A percentile compares a stretch with the other conserved stretches of the same genome.
phyloP scores from a whole-genome alignment of 768 basidiomycete species.

The Naganishia friedmannii region DNA sequence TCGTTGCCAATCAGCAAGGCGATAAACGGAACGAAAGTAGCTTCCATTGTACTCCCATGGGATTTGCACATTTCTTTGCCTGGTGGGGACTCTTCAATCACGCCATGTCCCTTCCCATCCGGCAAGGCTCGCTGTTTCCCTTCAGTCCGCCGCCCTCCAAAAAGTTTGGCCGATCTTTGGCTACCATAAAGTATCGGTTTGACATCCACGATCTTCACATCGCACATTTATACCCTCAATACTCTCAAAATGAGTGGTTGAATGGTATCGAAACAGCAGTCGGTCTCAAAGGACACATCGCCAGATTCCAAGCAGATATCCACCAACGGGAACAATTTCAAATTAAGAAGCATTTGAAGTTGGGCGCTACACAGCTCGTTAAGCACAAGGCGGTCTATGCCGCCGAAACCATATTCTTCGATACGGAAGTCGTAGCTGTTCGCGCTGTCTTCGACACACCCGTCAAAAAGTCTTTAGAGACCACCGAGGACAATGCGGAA shows the following conservation, averaged over 20 bases:
- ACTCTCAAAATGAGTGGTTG: constrained; percentile 73
- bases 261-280: constrained; percentile 74
- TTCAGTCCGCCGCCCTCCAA: constrained; percentile 66
- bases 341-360: constrained; percentile 59
- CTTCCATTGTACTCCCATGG: constrained; percentile 78
- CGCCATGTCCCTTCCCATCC: constrained; percentile 72
- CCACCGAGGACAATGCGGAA: constrained; percentile 40
- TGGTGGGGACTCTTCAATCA: constrained; percentile 88
- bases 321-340: constrained; percentile 87
- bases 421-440: constrained; percentile 71
- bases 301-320: constrained; percentile 79
- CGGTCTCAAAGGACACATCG: constrained; percentile 79
- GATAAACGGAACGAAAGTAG: constrained; percentile 57
- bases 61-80: constrained; percentile 83
- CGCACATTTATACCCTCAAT: constrained; percentile 81
- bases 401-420: constrained; percentile 75
- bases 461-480: constrained; percentile 2
- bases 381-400: constrained; percentile 82
- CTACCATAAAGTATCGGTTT: constrained; percentile 86
- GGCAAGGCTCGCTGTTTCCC: constrained; percentile 80
- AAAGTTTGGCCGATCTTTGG: constrained; percentile 82
- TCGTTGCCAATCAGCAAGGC: constrained; percentile 54
- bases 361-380: constrained; percentile 60
- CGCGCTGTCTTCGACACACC: constrained; percentile 64
- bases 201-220: constrained; percentile 73